Base-by-base conservation (phyloP, 495 filamentous ascomycete species). In the Trichocladium uniseriatum region DNA sequence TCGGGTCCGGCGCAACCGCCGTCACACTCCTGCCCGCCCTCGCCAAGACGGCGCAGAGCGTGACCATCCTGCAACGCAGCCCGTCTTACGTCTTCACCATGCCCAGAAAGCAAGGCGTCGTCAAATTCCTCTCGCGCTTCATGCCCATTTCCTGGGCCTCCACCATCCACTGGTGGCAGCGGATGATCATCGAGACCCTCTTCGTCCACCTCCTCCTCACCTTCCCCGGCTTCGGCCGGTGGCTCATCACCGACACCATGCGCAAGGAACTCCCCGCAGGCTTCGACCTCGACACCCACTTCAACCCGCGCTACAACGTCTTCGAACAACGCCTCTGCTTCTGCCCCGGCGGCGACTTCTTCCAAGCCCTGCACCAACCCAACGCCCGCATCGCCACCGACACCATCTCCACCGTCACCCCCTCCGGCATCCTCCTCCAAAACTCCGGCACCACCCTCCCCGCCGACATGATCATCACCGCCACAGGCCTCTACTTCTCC, bases 291-390 rank as follows among this genome's bases (percentile, higher is more conserved):
- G 78, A 84, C 32, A 79, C 79, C 2, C 79, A 89, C 58, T 92
- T 90, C 71, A 75, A 74, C 21, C 87, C 87, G 0, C 52, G 55
- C 13, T 92, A 92, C 57, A 74, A 76, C 40, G 82, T 82, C 6
- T 89, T 83, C 73, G 75, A 88, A 19, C 85, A 92, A 60, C 79
- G 87, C 0, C 63, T 90, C 0, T 87, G 86, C 54, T 63, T 86
- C 36, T 78, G 74, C 16, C 86, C 86, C 0, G 78, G 83, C 54
- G 82, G 75, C 1, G 86, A 90, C 62, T 87, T 89, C 64, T 90
- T 79, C 71, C 58, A 72, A 24, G 64, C 75, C 5, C 67, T 92
- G 4, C 74, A 72, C 21, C 59, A 57, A 0, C 77, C 79, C 18
- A 79, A 79, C 46, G 74, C 75, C 2, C 68, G 74, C 36, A 67